Evolutionary conservation across 805 yeast genomes (phyloP).

Genomic region (Sungouiella thailandica): DNA sequence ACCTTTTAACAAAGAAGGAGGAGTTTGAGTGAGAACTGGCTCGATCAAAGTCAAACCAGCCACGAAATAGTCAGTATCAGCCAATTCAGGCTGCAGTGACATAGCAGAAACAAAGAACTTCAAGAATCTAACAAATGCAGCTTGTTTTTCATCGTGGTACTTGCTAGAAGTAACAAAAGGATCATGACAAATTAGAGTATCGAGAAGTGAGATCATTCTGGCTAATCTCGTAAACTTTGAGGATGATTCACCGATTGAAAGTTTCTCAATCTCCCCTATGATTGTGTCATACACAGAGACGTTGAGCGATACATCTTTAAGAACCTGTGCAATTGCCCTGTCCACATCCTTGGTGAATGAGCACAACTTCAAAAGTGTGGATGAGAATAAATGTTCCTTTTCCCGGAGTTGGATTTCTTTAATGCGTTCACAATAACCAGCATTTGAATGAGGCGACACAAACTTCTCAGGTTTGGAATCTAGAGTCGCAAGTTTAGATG

Average conservation of each 20-base stretch:
- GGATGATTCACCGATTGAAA: background rate
- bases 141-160: background rate
- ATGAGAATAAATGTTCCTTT: constrained; percentile 5
- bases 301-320: background rate
- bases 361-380: constrained; percentile 16
- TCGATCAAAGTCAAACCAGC: constrained; percentile 53
- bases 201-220: constrained; percentile 5
- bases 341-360: constrained; percentile 13
- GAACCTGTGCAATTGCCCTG: background rate
- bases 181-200: constrained; percentile 4
- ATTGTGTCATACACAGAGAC: background rate
- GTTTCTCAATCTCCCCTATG: background rate
- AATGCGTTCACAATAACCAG: too few species aligned
- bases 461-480: constrained; percentile 3
- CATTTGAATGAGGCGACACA: too few species aligned
- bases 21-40: constrained; percentile 45
- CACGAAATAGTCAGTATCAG: constrained; percentile 53
- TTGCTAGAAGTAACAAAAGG: background rate
- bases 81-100: constrained; percentile 12
- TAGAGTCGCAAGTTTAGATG: constrained; percentile 1
- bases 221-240: constrained; percentile 1
- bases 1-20: constrained; percentile 11
- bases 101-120: constrained; percentile 32
- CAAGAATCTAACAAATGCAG: constrained; percentile 29
- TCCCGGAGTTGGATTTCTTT: constrained; percentile 1